Percentiles rank a stretch among this genome's conserved stretches.
phyloP scores from a whole-genome alignment of 2,329 filamentous ascomycete species.

The Fusarium pseudonygamai region DNA sequence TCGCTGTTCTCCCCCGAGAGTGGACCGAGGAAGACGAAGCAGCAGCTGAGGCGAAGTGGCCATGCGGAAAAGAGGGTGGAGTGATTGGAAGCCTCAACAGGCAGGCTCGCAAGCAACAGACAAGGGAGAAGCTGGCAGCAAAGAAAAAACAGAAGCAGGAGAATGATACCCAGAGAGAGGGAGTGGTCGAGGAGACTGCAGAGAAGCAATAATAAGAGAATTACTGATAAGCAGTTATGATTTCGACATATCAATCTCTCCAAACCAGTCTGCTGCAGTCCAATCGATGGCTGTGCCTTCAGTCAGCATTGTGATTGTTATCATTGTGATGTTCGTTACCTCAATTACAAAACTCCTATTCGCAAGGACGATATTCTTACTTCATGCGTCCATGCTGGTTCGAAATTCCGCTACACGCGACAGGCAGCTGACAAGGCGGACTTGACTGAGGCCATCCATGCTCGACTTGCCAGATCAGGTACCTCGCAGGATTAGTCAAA shows the following conservation, averaged over 20 bases:
- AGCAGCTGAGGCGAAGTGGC: slow-evolving; percentile 70
- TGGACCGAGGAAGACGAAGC: slow-evolving; percentile 88
- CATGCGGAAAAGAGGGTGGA: slow-evolving; percentile 62
- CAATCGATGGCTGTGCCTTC: neutral
- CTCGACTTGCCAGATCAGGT: slow-evolving; percentile 28
- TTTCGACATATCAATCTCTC: neutral
- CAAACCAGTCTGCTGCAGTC: neutral
- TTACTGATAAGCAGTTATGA: slow-evolving; percentile 1
- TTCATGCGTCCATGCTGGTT: slow-evolving; percentile 4
- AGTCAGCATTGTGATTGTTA: slow-evolving; percentile 3
- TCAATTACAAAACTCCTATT: slow-evolving; percentile 3
- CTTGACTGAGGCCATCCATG: slow-evolving; percentile 21
- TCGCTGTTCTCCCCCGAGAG: slow-evolving; percentile 85
- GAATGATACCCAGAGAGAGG: slow-evolving; percentile 37
- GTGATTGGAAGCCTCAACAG: slow-evolving; percentile 65
- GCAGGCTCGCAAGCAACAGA: slow-evolving; percentile 64
- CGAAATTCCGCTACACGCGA: slow-evolving; percentile 5
- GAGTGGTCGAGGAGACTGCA: slow-evolving; percentile 18
- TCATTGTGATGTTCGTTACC: slow-evolving; percentile 1
- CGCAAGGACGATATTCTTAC: neutral
- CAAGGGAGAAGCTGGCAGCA: slow-evolving; percentile 60
- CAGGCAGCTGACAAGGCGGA: slow-evolving; percentile 34
- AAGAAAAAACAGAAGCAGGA: slow-evolving; percentile 55
- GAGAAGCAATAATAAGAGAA: slow-evolving; percentile 29
- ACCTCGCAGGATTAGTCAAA: slow-evolving; percentile 24